Percentiles rank a stretch among this genome's conserved stretches.
Conservation (phyloP, 192 early-diverging fungal species). For the Backusella parvicylindrica region DNA sequence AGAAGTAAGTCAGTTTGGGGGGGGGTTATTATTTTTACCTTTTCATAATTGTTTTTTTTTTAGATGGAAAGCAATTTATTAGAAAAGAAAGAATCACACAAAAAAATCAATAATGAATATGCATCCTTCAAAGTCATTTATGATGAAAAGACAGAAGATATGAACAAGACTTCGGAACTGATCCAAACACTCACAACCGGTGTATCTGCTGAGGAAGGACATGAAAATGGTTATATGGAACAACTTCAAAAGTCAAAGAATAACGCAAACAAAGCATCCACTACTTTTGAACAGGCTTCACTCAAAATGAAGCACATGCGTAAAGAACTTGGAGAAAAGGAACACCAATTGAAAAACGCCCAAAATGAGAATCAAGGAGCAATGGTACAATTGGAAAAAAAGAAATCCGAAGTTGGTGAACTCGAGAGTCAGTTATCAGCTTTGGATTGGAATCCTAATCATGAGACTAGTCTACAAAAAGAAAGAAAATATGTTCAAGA, state of each 20-base stretch:
- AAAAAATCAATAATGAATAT: slow-evolving; percentile 40
- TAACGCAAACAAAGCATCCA: slow-evolving; percentile 57
- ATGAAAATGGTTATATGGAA: slow-evolving; percentile 95
- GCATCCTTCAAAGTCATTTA: slow-evolving; percentile 48
- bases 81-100: slow-evolving; percentile 37
- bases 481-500: slow-evolving; percentile 27
- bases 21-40: background rate
- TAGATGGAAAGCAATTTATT: slow-evolving; percentile 44
- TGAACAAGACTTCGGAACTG: slow-evolving; percentile 74
- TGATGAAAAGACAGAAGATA: slow-evolving; percentile 53
- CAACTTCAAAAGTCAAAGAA: slow-evolving; percentile 83
- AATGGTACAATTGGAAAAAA: slow-evolving; percentile 37
- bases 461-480: slow-evolving; percentile 33
- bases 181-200: slow-evolving; percentile 93
- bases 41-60: background rate
- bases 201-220: slow-evolving; percentile 83
- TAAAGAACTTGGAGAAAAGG: slow-evolving; percentile 68
- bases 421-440: slow-evolving; percentile 27
- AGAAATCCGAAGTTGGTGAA: slow-evolving; percentile 2
- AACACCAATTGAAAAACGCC: slow-evolving; percentile 64
- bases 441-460: slow-evolving; percentile 44
- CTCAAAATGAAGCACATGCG: slow-evolving; percentile 74
- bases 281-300: slow-evolving; percentile 74
- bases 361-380: slow-evolving; percentile 64
- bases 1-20: slow-evolving; percentile 49